Percentiles rank a stretch among this genome's conserved stretches.
Conservation (phyloP, 1,284 basidiomycete genomes). For the Ceratorhiza oryzae-sativae region DNA sequence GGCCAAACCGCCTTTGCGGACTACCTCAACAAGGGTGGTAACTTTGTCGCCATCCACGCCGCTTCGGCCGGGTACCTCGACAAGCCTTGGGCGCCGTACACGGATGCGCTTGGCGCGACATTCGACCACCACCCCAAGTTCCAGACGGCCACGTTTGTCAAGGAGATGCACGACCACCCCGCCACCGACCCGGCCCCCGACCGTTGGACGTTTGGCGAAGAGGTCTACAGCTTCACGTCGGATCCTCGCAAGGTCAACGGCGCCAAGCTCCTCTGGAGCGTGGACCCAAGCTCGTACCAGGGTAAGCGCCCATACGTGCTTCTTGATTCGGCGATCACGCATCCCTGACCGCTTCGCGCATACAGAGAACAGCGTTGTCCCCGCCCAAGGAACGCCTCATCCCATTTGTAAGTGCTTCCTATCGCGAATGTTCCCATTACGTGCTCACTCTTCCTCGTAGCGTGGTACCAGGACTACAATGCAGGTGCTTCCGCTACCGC, state of each 20-base stretch:
- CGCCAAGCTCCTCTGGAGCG: constrained; percentile 70
- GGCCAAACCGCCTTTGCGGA: constrained; percentile 68
- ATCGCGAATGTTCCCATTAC: constrained; percentile 35
- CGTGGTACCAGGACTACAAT: constrained; percentile 79
- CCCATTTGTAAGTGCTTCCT: constrained; percentile 57
- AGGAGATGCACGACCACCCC: constrained; percentile 68
- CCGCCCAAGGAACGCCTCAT: constrained; percentile 67
- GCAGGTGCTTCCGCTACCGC: constrained; percentile 59
- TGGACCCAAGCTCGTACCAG: constrained; percentile 69
- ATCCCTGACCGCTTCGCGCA: background rate
- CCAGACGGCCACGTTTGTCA: constrained; percentile 60
- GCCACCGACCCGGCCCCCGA: constrained; percentile 68
- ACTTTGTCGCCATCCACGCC: constrained; percentile 72
- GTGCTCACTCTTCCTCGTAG: constrained; percentile 50
- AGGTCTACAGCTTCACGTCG: constrained; percentile 80
- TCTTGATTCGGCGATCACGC: background rate
- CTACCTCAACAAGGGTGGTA: constrained; percentile 74
- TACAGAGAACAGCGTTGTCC: constrained; percentile 18
- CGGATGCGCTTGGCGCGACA: constrained; percentile 63
- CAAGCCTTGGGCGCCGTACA: constrained; percentile 54
- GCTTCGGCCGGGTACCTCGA: constrained; percentile 73
- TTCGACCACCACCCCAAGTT: constrained; percentile 53
- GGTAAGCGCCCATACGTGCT: constrained; percentile 53
- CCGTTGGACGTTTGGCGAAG: constrained; percentile 68
- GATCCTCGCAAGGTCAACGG: constrained; percentile 69